Percentiles rank a stretch among this genome's conserved stretches.
Conservation (phyloP, 495 filamentous ascomycete genomes). For the Baudoinia panamericana region DNA sequence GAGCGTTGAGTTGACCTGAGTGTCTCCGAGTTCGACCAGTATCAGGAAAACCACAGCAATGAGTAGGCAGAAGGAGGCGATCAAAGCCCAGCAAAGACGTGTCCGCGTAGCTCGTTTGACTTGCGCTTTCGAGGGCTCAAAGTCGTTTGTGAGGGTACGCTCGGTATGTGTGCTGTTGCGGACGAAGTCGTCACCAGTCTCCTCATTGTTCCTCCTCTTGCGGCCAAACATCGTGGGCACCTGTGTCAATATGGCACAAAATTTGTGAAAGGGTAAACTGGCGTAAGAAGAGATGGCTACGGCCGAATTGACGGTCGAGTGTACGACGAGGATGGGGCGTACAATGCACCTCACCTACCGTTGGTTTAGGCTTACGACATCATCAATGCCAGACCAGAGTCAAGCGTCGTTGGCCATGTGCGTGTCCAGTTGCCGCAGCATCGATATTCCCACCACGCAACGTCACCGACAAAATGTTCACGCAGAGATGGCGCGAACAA, state of each 20-base stretch:
- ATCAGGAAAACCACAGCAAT: constrained; percentile 64
- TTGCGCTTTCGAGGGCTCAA: constrained; percentile 24
- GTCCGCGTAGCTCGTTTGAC: constrained; percentile 43
- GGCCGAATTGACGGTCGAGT: too few relatives aligned
- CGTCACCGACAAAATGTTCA: constrained; percentile 4
- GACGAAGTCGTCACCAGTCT: constrained; percentile 5
- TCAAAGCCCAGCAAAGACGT: constrained; percentile 39
- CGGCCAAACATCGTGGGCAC: constrained; percentile 22
- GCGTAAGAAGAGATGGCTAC: too few relatives aligned
- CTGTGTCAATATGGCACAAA: too few relatives aligned
- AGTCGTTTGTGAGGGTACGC: constrained; percentile 12
- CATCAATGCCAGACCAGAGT: background rate
- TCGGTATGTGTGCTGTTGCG: constrained; percentile 2
- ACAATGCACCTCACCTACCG: too few relatives aligned
- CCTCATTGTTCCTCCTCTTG: constrained; percentile 9
- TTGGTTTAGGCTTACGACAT: constrained; percentile 1
- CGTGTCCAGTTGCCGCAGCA: background rate
- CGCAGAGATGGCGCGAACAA: too few relatives aligned
- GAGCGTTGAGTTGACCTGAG: constrained; percentile 44
- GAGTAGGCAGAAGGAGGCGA: constrained; percentile 59
- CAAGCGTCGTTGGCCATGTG: background rate
- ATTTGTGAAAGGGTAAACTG: too few relatives aligned
- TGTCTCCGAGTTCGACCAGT: constrained; percentile 64
- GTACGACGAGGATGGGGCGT: background rate
- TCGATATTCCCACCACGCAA: background rate